Evolutionary conservation across 352 stramenopile genomes (phyloP).

Genomic region (Pythium dissimile): DNA sequence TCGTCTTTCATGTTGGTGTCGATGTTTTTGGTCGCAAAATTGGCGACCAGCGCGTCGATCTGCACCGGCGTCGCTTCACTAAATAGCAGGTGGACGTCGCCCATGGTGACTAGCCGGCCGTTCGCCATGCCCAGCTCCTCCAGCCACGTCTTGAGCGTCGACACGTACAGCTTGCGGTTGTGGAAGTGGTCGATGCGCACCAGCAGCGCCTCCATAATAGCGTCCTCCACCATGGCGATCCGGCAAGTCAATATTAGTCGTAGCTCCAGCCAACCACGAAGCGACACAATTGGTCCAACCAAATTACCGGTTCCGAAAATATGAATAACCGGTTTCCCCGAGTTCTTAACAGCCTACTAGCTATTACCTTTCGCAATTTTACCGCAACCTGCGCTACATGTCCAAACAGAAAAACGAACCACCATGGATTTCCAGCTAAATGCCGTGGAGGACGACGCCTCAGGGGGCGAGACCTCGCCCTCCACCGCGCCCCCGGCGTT

Average conservation of each 20-base stretch:
- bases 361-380: no score
- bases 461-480: slow-evolving; percentile 8
- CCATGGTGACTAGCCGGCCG: slow-evolving; percentile 61
- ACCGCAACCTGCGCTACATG: no score
- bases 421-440: slow-evolving; percentile 56
- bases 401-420: not conserved
- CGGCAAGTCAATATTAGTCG: not conserved
- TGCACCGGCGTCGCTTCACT: slow-evolving; percentile 37
- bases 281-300: slow-evolving; percentile 16
- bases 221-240: no score
- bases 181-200: slow-evolving; percentile 71
- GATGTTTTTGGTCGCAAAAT: slow-evolving; percentile 43
- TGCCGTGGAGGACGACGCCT: slow-evolving; percentile 31
- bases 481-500: slow-evolving; percentile 23
- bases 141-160: slow-evolving; percentile 55
- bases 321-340: not conserved
- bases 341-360: not conserved
- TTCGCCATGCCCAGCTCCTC: slow-evolving; percentile 39
- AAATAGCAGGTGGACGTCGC: slow-evolving; percentile 61
- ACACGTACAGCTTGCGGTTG: slow-evolving; percentile 56
- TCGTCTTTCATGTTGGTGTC: slow-evolving; percentile 58
- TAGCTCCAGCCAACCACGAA: slow-evolving; percentile 16
- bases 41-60: slow-evolving; percentile 39
- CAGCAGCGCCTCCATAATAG: slow-evolving; percentile 49
- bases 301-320: not conserved